Base-by-base conservation (phyloP, 2,329 filamentous ascomycete genomes). In the Trichoderma guizhouense region DNA sequence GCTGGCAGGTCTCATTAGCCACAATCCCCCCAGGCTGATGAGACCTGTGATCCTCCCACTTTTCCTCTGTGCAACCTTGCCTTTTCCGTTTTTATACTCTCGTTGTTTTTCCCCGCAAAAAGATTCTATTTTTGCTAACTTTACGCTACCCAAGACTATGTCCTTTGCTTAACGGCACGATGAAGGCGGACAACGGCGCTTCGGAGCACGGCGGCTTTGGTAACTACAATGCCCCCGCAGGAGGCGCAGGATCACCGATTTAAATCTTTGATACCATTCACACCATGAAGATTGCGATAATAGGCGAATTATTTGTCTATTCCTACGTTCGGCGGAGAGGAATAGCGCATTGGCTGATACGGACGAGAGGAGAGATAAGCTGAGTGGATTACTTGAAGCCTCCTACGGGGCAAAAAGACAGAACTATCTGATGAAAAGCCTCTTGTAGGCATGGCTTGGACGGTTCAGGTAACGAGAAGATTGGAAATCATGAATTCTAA, bases 131-230 rank as follows among this genome's bases (percentile, higher is more conserved):
- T 68, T 65, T 57, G 72, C 77, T 78, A 74, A 76, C 76, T 57
- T 5, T 30, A n/a, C 66, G 18, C 65, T 21, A 21, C 71, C 73
- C 79, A 86, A 94, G 91, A 81, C 88, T 95, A 77, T 97, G 93
- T 80, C 93, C 93, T 62, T 86, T 96, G 80, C 90, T 97, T 74
- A 97, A 97, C 79, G 93, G 94, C 67, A 93, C 92, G 36, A 92
- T 92, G 84, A 91, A 92, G 75, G 83, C 84, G 51, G 86, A 88
- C 75, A 87, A 86, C 74, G 83, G 84, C 71, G 82, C 83, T n/a
- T 83, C 83, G 47, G 88, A 89, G 73, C 85, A 89, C 73, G 86
- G 87, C 69, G 86, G 87, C 7, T 90, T 90, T 79, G 88, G 88
- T 72, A 86, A 87, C 69, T 87, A 87, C 79, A 83, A 82, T 65